phyloP scores from a whole-genome alignment of 2,329 filamentous ascomycete species.

The Microdochium bolleyi region DNA sequence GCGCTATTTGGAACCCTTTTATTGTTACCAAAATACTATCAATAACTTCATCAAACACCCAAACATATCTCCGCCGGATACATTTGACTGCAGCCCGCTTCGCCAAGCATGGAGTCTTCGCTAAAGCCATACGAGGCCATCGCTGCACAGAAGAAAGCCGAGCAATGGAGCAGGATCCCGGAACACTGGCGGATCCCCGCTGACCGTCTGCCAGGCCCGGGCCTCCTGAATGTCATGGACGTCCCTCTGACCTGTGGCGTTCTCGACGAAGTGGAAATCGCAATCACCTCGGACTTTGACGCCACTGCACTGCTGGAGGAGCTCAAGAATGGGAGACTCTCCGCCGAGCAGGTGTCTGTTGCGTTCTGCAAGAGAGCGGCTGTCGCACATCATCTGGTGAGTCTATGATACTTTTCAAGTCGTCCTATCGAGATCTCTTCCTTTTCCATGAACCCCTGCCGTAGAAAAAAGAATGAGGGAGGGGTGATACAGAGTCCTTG shows the following conservation, averaged over 20 bases:
- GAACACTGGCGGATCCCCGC: conserved; percentile 9
- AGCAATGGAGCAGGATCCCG: conserved; percentile 10
- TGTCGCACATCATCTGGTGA: conserved; percentile 30
- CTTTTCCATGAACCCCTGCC: conserved; percentile 3
- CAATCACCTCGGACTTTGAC: conserved; percentile 8
- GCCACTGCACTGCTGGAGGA: conserved; percentile 5
- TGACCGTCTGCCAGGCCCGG: conserved; percentile 1
- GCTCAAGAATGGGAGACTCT: conserved; percentile 4
- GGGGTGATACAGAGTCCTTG: too few relatives aligned
- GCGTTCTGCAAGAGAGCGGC: conserved; percentile 37
- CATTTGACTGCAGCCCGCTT: too few relatives aligned
- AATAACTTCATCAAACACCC: too few relatives aligned
- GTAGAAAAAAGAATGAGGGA: not conserved
- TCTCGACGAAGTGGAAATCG: conserved; percentile 4
- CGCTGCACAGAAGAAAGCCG: conserved; percentile 10
- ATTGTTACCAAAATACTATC: too few relatives aligned
- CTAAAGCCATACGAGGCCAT: conserved; percentile 8
- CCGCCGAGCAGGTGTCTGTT: conserved; percentile 22
- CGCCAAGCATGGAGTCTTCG: not conserved
- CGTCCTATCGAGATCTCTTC: too few relatives aligned
- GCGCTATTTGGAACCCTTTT: too few relatives aligned
- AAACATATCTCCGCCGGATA: not conserved
- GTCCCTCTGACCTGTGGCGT: conserved; percentile 8
- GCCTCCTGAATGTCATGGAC: conserved; percentile 9
- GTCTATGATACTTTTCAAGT: not conserved